Conservation (phyloP, 192 early-diverging fungal genomes). For the Entomortierella beljakovae region DNA sequence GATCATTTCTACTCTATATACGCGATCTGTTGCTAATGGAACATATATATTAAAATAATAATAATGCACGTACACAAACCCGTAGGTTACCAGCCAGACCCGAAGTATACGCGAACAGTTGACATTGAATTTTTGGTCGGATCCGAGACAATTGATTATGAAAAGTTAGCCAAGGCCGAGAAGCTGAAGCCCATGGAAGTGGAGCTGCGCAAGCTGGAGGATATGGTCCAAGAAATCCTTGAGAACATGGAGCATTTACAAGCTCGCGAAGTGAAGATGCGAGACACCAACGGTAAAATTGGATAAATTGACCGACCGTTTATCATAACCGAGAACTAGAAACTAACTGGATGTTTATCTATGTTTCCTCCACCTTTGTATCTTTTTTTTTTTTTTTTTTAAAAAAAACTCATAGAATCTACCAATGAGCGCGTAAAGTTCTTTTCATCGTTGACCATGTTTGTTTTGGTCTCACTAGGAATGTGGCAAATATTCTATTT, state of each 20-base stretch:
- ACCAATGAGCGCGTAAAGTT: slow-evolving; percentile 92
- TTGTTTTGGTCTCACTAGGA: slow-evolving; percentile 78
- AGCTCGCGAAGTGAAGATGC: slow-evolving; percentile 83
- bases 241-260: slow-evolving; percentile 90
- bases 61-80: too few species aligned
- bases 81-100: slow-evolving; percentile 62
- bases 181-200: slow-evolving; percentile 91
- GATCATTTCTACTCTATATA: background rate
- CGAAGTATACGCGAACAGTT: slow-evolving; percentile 71
- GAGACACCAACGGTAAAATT: slow-evolving; percentile 85
- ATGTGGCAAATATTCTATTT: slow-evolving; percentile 92
- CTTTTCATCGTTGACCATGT: slow-evolving; percentile 82
- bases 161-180: slow-evolving; percentile 76
- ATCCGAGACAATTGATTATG: slow-evolving; percentile 84
- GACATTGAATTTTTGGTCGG: slow-evolving; percentile 87
- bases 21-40: too few species aligned
- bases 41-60: background rate
- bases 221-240: slow-evolving; percentile 78
- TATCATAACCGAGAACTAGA: background rate
- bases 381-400: slow-evolving; percentile 2
- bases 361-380: background rate
- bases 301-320: background rate
- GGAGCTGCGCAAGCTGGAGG: slow-evolving; percentile 86
- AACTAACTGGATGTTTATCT: too few species aligned
- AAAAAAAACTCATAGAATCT: slow-evolving; percentile 75